Conservation (phyloP, 176 grass and related monocot genomes). For the Luzula sylvatica region DNA sequence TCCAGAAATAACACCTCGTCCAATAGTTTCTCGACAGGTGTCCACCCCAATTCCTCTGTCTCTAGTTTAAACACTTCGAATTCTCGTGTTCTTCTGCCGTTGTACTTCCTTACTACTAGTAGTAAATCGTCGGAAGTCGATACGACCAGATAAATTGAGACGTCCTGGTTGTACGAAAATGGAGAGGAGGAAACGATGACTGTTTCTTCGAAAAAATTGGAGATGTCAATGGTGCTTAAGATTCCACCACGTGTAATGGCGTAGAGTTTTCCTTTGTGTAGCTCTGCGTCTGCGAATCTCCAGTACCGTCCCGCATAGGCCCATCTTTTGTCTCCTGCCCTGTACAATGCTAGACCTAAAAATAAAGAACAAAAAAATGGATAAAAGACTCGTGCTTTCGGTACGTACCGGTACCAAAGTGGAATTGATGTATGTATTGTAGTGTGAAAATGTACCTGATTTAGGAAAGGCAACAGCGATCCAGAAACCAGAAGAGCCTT, state of each 20-base stretch:
- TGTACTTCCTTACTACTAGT: conserved; percentile 7
- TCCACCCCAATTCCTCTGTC: conserved; percentile 3
- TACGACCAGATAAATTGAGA: conserved; percentile 14
- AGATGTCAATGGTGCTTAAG: conserved; percentile 23
- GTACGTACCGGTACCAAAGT: background rate
- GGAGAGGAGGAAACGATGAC: conserved; percentile 8
- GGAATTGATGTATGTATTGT: too few species aligned
- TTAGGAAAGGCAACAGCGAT: conserved; percentile 19
- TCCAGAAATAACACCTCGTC: conserved; percentile 11
- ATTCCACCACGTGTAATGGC: conserved; percentile 26
- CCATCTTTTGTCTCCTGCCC: conserved; percentile 16
- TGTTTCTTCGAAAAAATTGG: background rate
- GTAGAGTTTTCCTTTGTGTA: conserved; percentile 23
- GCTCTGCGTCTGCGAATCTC: conserved; percentile 18
- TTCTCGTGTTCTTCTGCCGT: background rate
- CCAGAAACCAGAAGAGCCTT: background rate
- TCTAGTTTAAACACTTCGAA: conserved; percentile 22
- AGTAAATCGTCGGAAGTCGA: conserved; percentile 5
- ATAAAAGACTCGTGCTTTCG: background rate
- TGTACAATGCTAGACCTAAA: conserved; percentile 22
- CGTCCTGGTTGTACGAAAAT: background rate
- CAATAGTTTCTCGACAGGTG: conserved; percentile 1
- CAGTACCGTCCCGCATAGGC: conserved; percentile 22
- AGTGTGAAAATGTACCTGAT: conserved; percentile 5
- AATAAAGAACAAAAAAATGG: background rate